Percentiles rank a stretch among this genome's conserved stretches.
These are phyloP conservation scores for Xylariaceae sp. DNA, from an alignment of 2,329 filamentous ascomycete species.

Conservation along the genomic window DNA sequence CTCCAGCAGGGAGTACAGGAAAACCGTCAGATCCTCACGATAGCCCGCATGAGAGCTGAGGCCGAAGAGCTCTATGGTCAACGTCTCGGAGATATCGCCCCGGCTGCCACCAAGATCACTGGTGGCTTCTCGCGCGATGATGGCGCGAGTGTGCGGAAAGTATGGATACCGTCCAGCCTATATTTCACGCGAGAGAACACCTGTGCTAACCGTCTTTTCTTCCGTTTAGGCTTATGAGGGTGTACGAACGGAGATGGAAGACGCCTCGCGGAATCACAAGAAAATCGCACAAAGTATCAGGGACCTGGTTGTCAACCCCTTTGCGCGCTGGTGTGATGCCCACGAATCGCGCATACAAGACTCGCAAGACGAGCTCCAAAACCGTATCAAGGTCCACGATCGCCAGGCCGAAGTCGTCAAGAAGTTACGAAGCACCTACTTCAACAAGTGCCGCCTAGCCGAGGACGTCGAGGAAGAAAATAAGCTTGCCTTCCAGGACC, in stretches of 20 bases:
- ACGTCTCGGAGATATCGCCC: slow-evolving; percentile 74
- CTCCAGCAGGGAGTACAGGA: slow-evolving; percentile 93
- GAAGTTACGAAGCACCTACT: slow-evolving; percentile 93
- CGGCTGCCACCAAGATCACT: slow-evolving; percentile 72
- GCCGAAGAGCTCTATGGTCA: slow-evolving; percentile 87
- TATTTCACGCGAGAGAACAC: background rate
- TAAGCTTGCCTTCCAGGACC: slow-evolving; percentile 93
- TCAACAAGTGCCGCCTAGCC: slow-evolving; percentile 95
- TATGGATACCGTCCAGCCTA: slow-evolving; percentile 38
- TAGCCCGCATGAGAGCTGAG: slow-evolving; percentile 91
- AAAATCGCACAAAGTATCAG: slow-evolving; percentile 96
- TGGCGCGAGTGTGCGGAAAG: slow-evolving; percentile 92
- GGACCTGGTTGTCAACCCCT: slow-evolving; percentile 90
- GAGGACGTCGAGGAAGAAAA: slow-evolving; percentile 98
- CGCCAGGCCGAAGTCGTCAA: slow-evolving; percentile 84
- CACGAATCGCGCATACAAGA: slow-evolving; percentile 87
- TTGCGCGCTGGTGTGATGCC: slow-evolving; percentile 92
- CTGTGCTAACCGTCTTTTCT: slow-evolving; percentile 22
- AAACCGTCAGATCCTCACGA: slow-evolving; percentile 86
- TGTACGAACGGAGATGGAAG: slow-evolving; percentile 85
- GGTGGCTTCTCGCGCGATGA: slow-evolving; percentile 88
- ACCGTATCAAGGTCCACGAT: slow-evolving; percentile 86
- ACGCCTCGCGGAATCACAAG: slow-evolving; percentile 81
- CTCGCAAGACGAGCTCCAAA: slow-evolving; percentile 90
- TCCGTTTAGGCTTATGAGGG: slow-evolving; percentile 77